phyloP scores from a whole-genome alignment of 495 filamentous ascomycete species.

The Oidiodendron maius region DNA sequence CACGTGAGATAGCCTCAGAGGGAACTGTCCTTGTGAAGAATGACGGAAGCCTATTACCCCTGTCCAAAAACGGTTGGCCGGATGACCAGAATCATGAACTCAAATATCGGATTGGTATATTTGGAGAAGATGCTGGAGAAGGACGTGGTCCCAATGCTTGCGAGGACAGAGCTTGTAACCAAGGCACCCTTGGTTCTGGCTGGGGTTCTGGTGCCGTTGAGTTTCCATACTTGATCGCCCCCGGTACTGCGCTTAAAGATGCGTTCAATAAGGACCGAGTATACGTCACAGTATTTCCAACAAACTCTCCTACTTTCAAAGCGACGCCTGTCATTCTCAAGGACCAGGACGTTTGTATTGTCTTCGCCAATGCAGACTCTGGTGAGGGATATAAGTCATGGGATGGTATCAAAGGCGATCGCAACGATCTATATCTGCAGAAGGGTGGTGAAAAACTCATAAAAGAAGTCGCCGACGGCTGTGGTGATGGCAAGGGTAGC shows the following conservation, averaged over 20 bases:
- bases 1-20: conserved; percentile 71
- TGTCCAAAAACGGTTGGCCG: conserved; percentile 47
- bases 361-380: conserved; percentile 58
- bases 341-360: conserved; percentile 61
- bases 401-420: conserved; percentile 67
- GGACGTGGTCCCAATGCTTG: conserved; percentile 69
- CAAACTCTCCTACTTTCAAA: conserved; percentile 41
- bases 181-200: conserved; percentile 76
- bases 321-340: conserved; percentile 30
- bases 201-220: conserved; percentile 91
- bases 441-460: conserved; percentile 74
- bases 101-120: conserved; percentile 55
- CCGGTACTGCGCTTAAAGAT: conserved; percentile 56
- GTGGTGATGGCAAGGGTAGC: conserved; percentile 58
- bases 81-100: conserved; percentile 28
- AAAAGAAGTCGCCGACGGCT: conserved; percentile 60
- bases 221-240: conserved; percentile 74
- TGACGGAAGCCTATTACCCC: conserved; percentile 52
- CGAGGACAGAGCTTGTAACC: conserved; percentile 70
- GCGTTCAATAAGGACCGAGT: conserved; percentile 56
- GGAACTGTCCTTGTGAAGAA: conserved; percentile 88
- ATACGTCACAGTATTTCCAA: conserved; percentile 51
- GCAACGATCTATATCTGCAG: conserved; percentile 74
- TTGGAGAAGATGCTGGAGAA: conserved; percentile 79
- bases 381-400: conserved; percentile 60